phyloP scores from a whole-genome alignment of 495 filamentous ascomycete genomes.

The Penicillium goetzii region DNA sequence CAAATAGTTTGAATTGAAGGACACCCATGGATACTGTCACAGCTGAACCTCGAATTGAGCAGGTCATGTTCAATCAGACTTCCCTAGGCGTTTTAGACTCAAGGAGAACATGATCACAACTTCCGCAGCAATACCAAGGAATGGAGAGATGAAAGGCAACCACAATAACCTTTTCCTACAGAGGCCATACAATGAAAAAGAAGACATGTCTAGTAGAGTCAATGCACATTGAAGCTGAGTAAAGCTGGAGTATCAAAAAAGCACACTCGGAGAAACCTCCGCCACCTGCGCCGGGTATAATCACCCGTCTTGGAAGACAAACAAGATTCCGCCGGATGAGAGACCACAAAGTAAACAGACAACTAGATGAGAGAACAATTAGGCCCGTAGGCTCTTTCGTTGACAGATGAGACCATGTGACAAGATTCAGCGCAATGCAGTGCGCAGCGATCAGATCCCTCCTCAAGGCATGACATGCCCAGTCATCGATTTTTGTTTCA shows the following conservation, averaged over 20 bases:
- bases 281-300: constrained; percentile 24
- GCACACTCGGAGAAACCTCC: constrained; percentile 16
- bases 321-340: constrained; percentile 13
- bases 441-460: background rate
- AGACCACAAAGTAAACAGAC: constrained; percentile 12
- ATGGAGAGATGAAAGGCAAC: background rate
- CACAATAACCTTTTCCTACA: background rate
- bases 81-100: background rate
- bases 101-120: background rate
- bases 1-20: background rate
- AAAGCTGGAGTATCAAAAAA: constrained; percentile 16
- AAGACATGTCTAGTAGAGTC: background rate
- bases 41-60: background rate
- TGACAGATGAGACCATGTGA: constrained; percentile 28
- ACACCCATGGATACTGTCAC: background rate
- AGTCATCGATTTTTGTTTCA: constrained; percentile 2
- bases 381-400: constrained; percentile 22
- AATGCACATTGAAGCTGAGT: background rate
- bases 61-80: background rate
- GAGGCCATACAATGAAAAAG: background rate
- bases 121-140: background rate
- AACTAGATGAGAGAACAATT: constrained; percentile 26
- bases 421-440: constrained; percentile 15
- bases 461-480: background rate
- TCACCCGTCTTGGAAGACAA: constrained; percentile 9